Evolutionary conservation across 2,329 filamentous ascomycete species (phyloP).

Genomic region (Teratosphaeria pseudoeucalypti): DNA sequence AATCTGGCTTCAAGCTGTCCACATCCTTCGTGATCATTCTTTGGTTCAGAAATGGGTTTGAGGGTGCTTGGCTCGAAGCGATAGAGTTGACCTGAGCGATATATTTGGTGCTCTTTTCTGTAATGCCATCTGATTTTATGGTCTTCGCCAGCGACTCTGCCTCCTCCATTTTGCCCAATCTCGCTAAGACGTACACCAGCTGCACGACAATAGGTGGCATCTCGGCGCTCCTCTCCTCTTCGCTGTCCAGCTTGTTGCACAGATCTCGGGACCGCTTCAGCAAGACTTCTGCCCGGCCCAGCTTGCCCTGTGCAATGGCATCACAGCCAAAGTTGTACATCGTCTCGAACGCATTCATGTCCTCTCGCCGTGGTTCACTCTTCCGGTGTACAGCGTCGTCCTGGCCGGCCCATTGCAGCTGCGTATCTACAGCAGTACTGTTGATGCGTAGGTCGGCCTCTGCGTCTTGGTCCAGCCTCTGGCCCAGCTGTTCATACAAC

Average conservation of each 20-base stretch:
- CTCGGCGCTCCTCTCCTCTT: constrained; percentile 66
- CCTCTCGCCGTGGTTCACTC: constrained; percentile 44
- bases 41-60: constrained; percentile 60
- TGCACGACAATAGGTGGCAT: constrained; percentile 66
- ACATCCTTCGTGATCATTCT: constrained; percentile 49
- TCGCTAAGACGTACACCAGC: constrained; percentile 61
- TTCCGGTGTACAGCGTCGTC: constrained; percentile 43
- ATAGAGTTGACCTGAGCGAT: constrained; percentile 59
- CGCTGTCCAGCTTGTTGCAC: constrained; percentile 59
- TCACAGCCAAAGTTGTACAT: constrained; percentile 71
- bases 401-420: constrained; percentile 58
- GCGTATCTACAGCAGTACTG: constrained; percentile 58
- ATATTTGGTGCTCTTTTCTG: constrained; percentile 55
- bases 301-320: constrained; percentile 58
- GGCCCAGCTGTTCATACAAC: constrained; percentile 52
- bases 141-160: constrained; percentile 52
- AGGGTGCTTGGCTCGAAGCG: constrained; percentile 31
- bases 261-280: constrained; percentile 61
- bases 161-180: constrained; percentile 55
- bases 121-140: constrained; percentile 53
- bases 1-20: constrained; percentile 46
- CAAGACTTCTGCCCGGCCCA: constrained; percentile 53
- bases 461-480: constrained; percentile 44
- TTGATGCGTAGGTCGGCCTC: constrained; percentile 71
- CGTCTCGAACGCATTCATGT: constrained; percentile 68